Conservation (phyloP, 2,329 filamentous ascomycete species). For the Macrophomina tecta region DNA sequence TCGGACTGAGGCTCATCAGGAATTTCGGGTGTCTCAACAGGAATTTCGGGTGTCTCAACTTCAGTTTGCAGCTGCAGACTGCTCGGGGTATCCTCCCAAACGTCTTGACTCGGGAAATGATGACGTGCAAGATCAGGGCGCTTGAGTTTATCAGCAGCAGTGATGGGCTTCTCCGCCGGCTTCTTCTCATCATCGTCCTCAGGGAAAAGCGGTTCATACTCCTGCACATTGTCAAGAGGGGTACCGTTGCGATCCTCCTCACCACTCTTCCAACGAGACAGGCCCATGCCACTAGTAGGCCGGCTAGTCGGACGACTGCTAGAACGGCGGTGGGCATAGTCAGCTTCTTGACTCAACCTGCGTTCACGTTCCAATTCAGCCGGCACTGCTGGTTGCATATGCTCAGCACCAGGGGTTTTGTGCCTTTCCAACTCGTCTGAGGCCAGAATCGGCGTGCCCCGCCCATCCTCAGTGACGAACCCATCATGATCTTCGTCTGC, state of each 20-base stretch:
- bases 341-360: slow-evolving; percentile 61
- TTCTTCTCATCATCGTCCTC: slow-evolving; percentile 70
- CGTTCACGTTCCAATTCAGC: slow-evolving; percentile 62
- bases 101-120: slow-evolving; percentile 91
- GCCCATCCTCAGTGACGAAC: slow-evolving; percentile 65
- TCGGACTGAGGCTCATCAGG: slow-evolving; percentile 54
- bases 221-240: slow-evolving; percentile 84
- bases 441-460: slow-evolving; percentile 82
- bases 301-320: slow-evolving; percentile 54
- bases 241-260: slow-evolving; percentile 63
- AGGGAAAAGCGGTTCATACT: slow-evolving; percentile 94
- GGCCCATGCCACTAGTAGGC: slow-evolving; percentile 47
- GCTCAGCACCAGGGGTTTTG: slow-evolving; percentile 62
- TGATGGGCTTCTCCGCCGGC: slow-evolving; percentile 57
- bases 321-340: slow-evolving; percentile 44
- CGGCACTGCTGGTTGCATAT: slow-evolving; percentile 81
- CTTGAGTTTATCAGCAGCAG: slow-evolving; percentile 63
- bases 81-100: slow-evolving; percentile 95
- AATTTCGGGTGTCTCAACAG: slow-evolving; percentile 79
- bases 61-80: slow-evolving; percentile 79
- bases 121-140: slow-evolving; percentile 55
- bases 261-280: slow-evolving; percentile 61
- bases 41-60: slow-evolving; percentile 79
- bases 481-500: slow-evolving; percentile 55
- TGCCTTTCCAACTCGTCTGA: slow-evolving; percentile 84